Evolutionary conservation across 2,329 filamentous ascomycete genomes (phyloP).

Genomic region (Dothideomycetes sp.): DNA sequence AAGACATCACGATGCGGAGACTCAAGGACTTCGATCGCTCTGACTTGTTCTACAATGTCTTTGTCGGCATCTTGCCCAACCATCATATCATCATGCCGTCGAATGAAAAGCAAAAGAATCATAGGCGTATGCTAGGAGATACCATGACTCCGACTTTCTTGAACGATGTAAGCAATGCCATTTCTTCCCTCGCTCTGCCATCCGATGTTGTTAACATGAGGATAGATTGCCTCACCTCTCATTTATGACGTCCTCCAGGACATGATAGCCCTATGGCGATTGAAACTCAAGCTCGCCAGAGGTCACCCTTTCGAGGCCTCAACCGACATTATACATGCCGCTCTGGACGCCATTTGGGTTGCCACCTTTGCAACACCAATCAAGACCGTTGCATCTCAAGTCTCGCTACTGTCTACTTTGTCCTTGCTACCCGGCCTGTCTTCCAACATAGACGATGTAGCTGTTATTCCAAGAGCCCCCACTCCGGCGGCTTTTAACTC

Average conservation of each 20-base stretch:
- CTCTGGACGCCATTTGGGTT: slow-evolving; percentile 30
- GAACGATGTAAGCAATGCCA: slow-evolving; percentile 8
- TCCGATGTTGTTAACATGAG: no score
- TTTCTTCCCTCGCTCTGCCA: neutral
- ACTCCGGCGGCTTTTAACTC: slow-evolving; percentile 14
- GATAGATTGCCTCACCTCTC: slow-evolving; percentile 15
- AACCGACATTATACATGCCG: slow-evolving; percentile 24
- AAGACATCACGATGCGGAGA: slow-evolving; percentile 35
- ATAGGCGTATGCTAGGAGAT: slow-evolving; percentile 17
- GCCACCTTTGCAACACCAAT: slow-evolving; percentile 25
- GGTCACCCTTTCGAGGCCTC: slow-evolving; percentile 22
- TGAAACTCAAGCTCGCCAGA: slow-evolving; percentile 18
- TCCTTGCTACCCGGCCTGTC: slow-evolving; percentile 3
- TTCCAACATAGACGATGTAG: slow-evolving; percentile 9
- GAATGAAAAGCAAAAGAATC: slow-evolving; percentile 13
- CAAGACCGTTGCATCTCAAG: slow-evolving; percentile 16
- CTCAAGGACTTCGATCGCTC: slow-evolving; percentile 35
- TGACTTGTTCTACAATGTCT: slow-evolving; percentile 20
- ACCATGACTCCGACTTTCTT: slow-evolving; percentile 19
- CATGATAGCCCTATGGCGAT: slow-evolving; percentile 22
- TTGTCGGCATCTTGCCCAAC: slow-evolving; percentile 14
- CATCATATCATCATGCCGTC: slow-evolving; percentile 17
- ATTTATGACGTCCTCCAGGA: slow-evolving; percentile 15
- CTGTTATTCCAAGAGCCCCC: slow-evolving; percentile 12
- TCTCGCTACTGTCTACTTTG: slow-evolving; percentile 8